A percentile compares a stretch with the other conserved stretches of the same genome.
Conservation (phyloP, 345 rosid genomes). For the Populus simonii region DNA sequence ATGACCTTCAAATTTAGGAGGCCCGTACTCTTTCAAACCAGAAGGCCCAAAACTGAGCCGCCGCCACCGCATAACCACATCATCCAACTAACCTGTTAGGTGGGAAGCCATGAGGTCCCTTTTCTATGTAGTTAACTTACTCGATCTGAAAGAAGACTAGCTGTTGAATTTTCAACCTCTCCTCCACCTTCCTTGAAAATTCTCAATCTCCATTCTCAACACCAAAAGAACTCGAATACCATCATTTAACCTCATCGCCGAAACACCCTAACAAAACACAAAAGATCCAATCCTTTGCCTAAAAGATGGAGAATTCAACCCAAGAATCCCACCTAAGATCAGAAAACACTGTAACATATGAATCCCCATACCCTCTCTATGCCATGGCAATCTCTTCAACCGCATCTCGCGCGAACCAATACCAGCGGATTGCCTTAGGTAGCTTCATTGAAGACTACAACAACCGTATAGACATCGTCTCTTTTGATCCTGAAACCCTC, state of each 20-base stretch:
- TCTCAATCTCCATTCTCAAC: background rate
- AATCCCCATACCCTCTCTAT: constrained; percentile 76
- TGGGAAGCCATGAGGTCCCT: background rate
- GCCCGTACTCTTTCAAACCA: too few species aligned
- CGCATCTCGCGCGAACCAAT: constrained; percentile 21
- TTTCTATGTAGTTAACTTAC: background rate
- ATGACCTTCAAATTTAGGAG: too few species aligned
- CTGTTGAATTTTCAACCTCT: background rate
- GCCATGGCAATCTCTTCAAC: constrained; percentile 76
- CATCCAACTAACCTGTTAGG: background rate
- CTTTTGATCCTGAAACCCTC: constrained; percentile 71
- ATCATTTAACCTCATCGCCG: background rate
- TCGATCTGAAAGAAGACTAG: background rate
- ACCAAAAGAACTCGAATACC: background rate
- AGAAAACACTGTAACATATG: constrained; percentile 75
- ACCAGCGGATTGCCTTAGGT: constrained; percentile 77
- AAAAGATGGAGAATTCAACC: constrained; percentile 67
- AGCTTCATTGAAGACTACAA: constrained; percentile 80
- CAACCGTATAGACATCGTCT: constrained; percentile 79
- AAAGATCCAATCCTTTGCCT: background rate
- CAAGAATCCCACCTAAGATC: constrained; percentile 74
- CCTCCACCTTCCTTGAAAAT: background rate
- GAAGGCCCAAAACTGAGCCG: too few species aligned
- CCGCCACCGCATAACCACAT: too few species aligned
- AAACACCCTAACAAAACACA: background rate